These are phyloP conservation scores for Pyrus betulifolia DNA, from an alignment of 306 rosid genomes.

Conservation along the genomic window DNA sequence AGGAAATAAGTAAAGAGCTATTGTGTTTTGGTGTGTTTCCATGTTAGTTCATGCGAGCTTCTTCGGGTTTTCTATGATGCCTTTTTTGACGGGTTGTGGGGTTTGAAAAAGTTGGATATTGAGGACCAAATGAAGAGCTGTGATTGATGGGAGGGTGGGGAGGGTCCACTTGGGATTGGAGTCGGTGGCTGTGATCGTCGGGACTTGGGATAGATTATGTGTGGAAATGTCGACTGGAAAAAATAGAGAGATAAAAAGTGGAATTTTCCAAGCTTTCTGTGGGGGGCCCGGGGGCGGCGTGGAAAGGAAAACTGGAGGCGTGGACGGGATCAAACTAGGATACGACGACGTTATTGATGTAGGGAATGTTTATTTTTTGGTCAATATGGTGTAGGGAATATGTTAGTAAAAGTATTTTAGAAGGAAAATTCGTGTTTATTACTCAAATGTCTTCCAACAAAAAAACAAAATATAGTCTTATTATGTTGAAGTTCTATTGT, in stretches of 20 bases:
- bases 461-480: no score
- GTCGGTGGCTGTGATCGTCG: constrained; percentile 26
- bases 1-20: neutral
- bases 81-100: constrained; percentile 47
- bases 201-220: neutral
- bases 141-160: constrained; percentile 17
- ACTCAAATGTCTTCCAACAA: neutral
- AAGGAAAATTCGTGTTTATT: neutral
- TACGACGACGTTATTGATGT: neutral
- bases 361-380: neutral
- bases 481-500: no score
- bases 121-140: constrained; percentile 28
- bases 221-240: neutral
- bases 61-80: constrained; percentile 27
- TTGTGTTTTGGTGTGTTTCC: constrained; percentile 11
- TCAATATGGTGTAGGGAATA: neutral
- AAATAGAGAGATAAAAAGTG: neutral
- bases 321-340: neutral
- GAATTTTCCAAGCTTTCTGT: neutral
- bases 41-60: constrained; percentile 38
- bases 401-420: neutral
- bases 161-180: neutral
- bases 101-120: constrained; percentile 24
- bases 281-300: constrained; percentile 40
- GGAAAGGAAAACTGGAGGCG: constrained; percentile 7